phyloP scores from a whole-genome alignment of 306 rosid species.

The Astragalus glycyphyllos region DNA sequence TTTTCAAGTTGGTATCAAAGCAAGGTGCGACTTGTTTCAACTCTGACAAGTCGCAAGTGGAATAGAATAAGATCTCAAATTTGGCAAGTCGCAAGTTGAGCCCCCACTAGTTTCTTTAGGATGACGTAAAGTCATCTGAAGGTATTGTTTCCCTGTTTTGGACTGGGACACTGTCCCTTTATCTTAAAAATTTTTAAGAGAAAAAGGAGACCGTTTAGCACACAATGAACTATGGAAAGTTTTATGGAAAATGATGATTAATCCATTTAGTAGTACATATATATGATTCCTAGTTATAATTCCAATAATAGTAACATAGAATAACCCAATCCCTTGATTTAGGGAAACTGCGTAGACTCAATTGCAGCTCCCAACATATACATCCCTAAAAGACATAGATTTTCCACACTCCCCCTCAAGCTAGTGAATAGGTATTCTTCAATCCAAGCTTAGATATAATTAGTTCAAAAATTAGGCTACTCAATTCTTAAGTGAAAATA shows the following conservation, averaged over 20 bases:
- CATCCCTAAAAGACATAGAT: no score
- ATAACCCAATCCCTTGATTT: not conserved
- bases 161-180: no score
- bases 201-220: not conserved
- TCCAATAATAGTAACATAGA: not conserved
- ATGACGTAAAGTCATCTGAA: not conserved
- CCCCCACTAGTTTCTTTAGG: not conserved
- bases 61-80: not conserved
- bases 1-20: not conserved
- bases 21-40: not conserved
- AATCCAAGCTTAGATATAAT: no score
- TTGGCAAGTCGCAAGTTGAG: not conserved
- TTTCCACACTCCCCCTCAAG: no score
- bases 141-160: not conserved
- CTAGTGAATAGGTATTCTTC: no score
- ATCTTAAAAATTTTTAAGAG: not conserved
- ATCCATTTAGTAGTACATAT: not conserved
- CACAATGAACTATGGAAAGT: not conserved
- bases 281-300: not conserved
- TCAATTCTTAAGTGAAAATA: no score
- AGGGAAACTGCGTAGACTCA: not conserved
- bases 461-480: no score
- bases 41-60: not conserved
- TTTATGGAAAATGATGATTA: not conserved
- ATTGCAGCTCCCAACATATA: no score